Base-by-base conservation (phyloP, 331 rosid species). In the Prunus yedoensis region DNA sequence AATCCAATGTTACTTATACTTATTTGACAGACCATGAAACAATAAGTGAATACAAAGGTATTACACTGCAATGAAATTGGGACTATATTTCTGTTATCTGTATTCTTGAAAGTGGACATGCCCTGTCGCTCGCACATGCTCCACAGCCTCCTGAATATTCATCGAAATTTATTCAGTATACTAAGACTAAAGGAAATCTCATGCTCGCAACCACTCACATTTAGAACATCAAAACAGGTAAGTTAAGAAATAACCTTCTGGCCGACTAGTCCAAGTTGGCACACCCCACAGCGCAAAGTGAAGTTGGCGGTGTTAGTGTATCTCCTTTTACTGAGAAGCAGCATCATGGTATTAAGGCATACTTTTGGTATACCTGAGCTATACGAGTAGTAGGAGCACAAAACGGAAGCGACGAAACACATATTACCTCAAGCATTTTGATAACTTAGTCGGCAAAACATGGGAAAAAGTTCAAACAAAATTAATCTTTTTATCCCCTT, bases 51-150 rank as follows among this genome's bases (percentile, higher is more conserved):
- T 49, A 17, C 67, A 17, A 65, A 30, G 23, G 66, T 30, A 53
- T 58, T 30, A 30, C 32, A 30, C 32, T 30, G 32, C 32, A 30
- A 30, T 30, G 32, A 30, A 30, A 30, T 30, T 30, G 32, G 32
- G 32, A 30, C 56, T 35, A 27, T 67, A 68, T 41, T 41, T 30
- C 41, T 54, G 88, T 88, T 56, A 94, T 86, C 92, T 86, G 71
- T 92, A 92, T 75, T 94, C 99, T 74, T 92, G 97, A 83, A 94
- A 94, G 84, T 94, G 90, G 78, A 83, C 93, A 84, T 92, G 99
- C 68, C 99, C 96, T 1, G 99, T 94, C 2, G 89, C 93, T 80
- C 82, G 82, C 3, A 97, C 99, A 47, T 94, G 99, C 87, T 92
- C 97, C 21, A 49, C 79, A 21, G 99, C 99, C 77, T 94, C 99